phyloP scores from a whole-genome alignment of 441 rosid species.

The Euphorbia schlechtendalii region DNA sequence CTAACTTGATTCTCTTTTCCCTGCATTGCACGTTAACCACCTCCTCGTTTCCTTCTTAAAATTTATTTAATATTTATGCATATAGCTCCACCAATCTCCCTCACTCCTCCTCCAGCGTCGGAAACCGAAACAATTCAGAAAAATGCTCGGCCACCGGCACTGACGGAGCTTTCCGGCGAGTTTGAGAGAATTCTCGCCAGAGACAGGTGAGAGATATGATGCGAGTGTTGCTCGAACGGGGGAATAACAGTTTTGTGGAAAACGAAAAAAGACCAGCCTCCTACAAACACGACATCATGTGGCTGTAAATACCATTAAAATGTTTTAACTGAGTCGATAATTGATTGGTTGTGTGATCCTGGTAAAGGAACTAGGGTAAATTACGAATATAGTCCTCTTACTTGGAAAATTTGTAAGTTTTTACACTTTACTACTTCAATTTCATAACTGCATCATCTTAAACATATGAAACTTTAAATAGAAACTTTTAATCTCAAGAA shows the following conservation, averaged over 20 bases:
- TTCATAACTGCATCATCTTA: background rate
- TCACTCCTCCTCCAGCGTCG: slow-evolving; percentile 10
- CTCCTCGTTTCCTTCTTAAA: slow-evolving; percentile 9
- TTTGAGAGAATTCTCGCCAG: slow-evolving; percentile 37
- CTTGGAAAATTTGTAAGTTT: background rate
- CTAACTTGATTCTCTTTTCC: slow-evolving; percentile 35
- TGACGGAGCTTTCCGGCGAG: slow-evolving; percentile 37
- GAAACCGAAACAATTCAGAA: background rate
- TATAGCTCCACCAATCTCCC: background rate
- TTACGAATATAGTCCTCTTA: background rate
- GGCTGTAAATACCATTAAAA: slow-evolving; percentile 24
- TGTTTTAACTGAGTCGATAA: slow-evolving; percentile 29
- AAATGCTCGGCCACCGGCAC: slow-evolving; percentile 10
- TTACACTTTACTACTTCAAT: background rate
- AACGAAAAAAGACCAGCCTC: slow-evolving; percentile 18
- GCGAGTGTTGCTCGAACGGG: background rate
- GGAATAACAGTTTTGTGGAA: background rate
- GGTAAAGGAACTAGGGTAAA: background rate
- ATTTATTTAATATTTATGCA: background rate
- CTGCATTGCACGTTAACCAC: slow-evolving; percentile 62
- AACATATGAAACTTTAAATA: too few species aligned
- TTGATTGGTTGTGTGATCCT: slow-evolving; percentile 18
- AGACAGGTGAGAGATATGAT: slow-evolving; percentile 20
- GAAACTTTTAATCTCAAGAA: too few species aligned
- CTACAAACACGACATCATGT: slow-evolving; percentile 25